phyloP scores from a whole-genome alignment of 176 grass and related monocot species.

The Zea luxurians region DNA sequence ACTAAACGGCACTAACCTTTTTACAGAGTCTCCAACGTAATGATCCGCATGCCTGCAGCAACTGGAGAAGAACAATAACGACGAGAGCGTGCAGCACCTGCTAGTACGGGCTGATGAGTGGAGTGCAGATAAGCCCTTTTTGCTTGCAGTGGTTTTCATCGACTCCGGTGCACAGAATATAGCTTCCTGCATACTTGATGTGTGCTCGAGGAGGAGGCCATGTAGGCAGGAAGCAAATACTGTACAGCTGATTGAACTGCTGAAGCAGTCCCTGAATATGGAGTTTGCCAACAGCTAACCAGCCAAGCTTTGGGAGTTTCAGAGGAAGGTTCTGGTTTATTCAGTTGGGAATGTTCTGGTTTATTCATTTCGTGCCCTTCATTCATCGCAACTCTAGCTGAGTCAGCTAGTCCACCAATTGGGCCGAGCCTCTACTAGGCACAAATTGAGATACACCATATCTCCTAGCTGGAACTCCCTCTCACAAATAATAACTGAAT shows the following conservation, averaged over 20 bases:
- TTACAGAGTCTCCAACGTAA: constrained; percentile 2
- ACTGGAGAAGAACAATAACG: constrained; percentile 15
- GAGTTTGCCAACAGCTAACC: neutral
- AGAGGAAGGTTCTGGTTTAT: no score
- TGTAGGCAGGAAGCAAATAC: neutral
- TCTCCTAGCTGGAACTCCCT: no score
- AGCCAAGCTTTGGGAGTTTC: neutral
- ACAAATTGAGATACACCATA: no score
- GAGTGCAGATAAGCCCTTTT: constrained; percentile 1
- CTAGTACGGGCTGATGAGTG: neutral
- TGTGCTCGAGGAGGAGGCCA: neutral
- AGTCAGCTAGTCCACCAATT: no score
- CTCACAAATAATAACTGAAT: no score
- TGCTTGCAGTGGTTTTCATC: neutral
- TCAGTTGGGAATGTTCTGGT: no score
- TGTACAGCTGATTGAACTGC: neutral
- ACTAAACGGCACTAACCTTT: constrained; percentile 36
- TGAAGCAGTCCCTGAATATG: neutral
- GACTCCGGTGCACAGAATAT: neutral
- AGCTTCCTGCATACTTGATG: neutral
- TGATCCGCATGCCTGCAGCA: neutral
- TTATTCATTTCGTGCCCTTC: no score
- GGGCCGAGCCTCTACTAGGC: no score
- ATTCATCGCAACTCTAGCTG: no score
- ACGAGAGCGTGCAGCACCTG: constrained; percentile 7